Evolutionary conservation across 2,329 filamentous ascomycete genomes (phyloP).

Genomic region (Apiospora arundinis): DNA sequence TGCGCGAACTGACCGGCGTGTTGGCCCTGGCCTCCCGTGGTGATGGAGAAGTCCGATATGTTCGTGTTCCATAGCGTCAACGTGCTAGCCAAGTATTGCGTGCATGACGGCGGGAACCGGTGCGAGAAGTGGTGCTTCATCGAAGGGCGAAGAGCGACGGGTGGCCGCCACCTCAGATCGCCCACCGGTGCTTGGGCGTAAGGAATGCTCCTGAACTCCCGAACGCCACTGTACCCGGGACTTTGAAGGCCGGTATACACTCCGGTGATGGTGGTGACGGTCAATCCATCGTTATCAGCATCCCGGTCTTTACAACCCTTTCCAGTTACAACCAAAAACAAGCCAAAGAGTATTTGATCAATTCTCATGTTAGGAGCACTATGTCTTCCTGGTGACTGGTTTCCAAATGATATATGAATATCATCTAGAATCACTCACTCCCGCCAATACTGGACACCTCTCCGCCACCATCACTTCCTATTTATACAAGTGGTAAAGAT

Average conservation of each 20-base stretch:
- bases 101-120: constrained; percentile 36
- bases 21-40: constrained; percentile 40
- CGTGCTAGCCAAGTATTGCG: constrained; percentile 41
- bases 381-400: neutral
- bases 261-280: constrained; percentile 40
- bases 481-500: neutral
- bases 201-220: constrained; percentile 46
- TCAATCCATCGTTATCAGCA: constrained; percentile 29
- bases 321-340: neutral
- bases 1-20: constrained; percentile 27
- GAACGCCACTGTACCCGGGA: constrained; percentile 39
- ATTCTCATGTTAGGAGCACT: neutral
- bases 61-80: constrained; percentile 39
- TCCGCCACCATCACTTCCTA: neutral
- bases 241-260: constrained; percentile 42
- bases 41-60: constrained; percentile 38
- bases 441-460: neutral
- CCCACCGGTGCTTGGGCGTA: constrained; percentile 39
- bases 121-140: constrained; percentile 16
- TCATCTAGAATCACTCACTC: neutral
- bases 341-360: neutral
- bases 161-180: constrained; percentile 3
- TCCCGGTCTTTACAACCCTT: neutral
- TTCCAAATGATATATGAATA: neutral
- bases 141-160: constrained; percentile 18